Conservation (phyloP, 306 rosid genomes). For the Cicer pinnatifidum region DNA sequence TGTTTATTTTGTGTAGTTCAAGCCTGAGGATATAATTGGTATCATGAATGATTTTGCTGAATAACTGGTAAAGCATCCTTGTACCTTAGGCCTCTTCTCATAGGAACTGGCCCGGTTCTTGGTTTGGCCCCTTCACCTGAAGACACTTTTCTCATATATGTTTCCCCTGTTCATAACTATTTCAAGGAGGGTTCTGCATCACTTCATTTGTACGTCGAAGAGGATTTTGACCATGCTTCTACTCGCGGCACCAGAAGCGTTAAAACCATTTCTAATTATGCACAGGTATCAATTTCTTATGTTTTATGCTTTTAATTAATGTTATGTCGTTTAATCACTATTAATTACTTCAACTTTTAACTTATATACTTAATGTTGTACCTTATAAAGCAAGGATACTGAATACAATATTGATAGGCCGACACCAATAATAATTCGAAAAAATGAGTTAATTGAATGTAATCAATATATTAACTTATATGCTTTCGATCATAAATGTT, state of each 20-base stretch:
- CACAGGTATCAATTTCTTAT: conserved; percentile 30
- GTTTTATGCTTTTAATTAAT: too few relatives aligned
- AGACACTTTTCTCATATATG: conserved; percentile 72
- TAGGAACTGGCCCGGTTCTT: conserved; percentile 82
- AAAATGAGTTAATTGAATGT: too few relatives aligned
- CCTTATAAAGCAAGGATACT: not conserved
- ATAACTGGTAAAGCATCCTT: conserved; percentile 69
- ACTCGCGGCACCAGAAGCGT: conserved; percentile 79
- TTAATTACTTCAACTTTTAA: not conserved
- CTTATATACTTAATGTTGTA: not conserved
- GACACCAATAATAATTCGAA: too few relatives aligned
- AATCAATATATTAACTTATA: too few relatives aligned
- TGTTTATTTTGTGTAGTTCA: too few relatives aligned
- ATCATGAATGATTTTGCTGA: too few relatives aligned
- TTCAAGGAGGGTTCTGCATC: conserved; percentile 94
- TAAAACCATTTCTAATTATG: conserved; percentile 84
- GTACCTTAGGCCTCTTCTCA: conserved; percentile 80
- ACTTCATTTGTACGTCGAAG: conserved; percentile 74
- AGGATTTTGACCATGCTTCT: conserved; percentile 81
- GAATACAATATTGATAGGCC: not conserved
- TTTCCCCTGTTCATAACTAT: conserved; percentile 92
- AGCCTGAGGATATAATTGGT: too few relatives aligned
- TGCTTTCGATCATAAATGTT: too few relatives aligned
- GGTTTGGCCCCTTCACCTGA: conserved; percentile 86
- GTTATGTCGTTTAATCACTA: too few relatives aligned